These are phyloP conservation scores for Rhododendron williamsianum DNA, from an alignment of 148 eudicot species.

Conservation along the genomic window DNA sequence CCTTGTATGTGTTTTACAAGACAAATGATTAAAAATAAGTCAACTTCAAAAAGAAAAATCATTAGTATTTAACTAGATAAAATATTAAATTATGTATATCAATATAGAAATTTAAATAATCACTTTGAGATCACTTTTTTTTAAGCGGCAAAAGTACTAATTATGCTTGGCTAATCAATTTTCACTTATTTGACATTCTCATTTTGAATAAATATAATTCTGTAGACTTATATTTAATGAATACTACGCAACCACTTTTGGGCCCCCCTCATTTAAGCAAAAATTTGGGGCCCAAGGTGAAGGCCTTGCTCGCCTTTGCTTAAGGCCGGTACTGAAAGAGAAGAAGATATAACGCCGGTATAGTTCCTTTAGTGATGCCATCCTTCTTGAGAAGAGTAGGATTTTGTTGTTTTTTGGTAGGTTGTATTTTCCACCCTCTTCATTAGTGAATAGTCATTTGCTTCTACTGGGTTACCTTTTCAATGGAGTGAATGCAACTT, in stretches of 20 bases:
- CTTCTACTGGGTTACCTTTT: not conserved
- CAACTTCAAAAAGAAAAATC: not conserved
- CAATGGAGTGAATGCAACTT: not conserved
- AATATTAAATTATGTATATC: too few species aligned
- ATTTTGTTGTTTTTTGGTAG: not conserved
- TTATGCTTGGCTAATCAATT: not conserved
- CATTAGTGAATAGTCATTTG: not conserved
- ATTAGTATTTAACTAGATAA: not conserved
- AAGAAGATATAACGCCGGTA: not conserved
- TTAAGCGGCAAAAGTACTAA: not conserved
- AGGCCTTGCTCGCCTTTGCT: not conserved
- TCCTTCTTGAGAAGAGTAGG: not conserved
- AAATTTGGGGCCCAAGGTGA: not conserved
- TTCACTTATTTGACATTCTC: not conserved
- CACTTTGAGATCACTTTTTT: not conserved
- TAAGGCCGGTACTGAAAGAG: not conserved
- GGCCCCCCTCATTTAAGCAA: not conserved
- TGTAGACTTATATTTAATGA: too few species aligned
- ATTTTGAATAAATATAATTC: too few species aligned
- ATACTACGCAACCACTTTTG: not conserved
- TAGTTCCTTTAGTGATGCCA: not conserved
- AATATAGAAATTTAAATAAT: not conserved
- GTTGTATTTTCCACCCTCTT: not conserved
- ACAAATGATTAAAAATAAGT: not conserved
- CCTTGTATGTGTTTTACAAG: not conserved